A percentile compares a stretch with the other conserved stretches of the same genome.
phyloP scores from a whole-genome alignment of 2,329 filamentous ascomycete genomes.

The Neophaeococcomyces aloes region DNA sequence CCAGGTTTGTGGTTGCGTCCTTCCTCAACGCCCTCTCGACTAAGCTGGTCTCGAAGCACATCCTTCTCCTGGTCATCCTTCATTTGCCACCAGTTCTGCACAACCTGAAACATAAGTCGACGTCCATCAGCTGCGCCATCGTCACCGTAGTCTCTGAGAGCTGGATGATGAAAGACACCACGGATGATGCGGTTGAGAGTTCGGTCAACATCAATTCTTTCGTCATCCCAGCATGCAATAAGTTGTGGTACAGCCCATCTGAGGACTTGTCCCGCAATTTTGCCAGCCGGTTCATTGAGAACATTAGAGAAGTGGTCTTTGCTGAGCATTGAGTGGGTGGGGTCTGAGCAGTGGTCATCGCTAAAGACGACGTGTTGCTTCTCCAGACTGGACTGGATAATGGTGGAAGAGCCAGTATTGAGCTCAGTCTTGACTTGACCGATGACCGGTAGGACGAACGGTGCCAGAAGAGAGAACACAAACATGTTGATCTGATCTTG shows the following conservation, averaged over 20 bases:
- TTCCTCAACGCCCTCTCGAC: constrained; percentile 62
- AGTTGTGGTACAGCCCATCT: constrained; percentile 82
- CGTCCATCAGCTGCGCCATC: constrained; percentile 65
- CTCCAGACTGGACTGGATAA: constrained; percentile 72
- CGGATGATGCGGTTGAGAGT: constrained; percentile 66
- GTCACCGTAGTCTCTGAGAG: constrained; percentile 57
- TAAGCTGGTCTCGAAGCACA: constrained; percentile 63
- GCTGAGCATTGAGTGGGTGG: constrained; percentile 89
- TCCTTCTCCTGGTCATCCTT: constrained; percentile 54
- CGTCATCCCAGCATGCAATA: constrained; percentile 78
- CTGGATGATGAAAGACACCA: constrained; percentile 81
- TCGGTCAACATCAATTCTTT: constrained; percentile 56
- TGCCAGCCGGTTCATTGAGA: constrained; percentile 79
- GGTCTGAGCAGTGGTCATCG: constrained; percentile 64
- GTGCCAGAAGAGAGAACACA: constrained; percentile 83
- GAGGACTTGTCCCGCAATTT: constrained; percentile 66
- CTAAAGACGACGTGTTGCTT: constrained; percentile 82
- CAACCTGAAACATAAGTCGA: constrained; percentile 63
- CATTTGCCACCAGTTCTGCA: constrained; percentile 71
- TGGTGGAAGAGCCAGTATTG: constrained; percentile 71
- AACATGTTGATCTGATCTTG: constrained; percentile 82
- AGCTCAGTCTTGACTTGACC: constrained; percentile 79
- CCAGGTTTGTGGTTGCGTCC: constrained; percentile 81
- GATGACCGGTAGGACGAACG: constrained; percentile 77
- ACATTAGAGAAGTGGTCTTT: constrained; percentile 93